A percentile compares a stretch with the other conserved stretches of the same genome.
phyloP scores from a whole-genome alignment of 345 rosid species.

The Ceriops zippeliana region DNA sequence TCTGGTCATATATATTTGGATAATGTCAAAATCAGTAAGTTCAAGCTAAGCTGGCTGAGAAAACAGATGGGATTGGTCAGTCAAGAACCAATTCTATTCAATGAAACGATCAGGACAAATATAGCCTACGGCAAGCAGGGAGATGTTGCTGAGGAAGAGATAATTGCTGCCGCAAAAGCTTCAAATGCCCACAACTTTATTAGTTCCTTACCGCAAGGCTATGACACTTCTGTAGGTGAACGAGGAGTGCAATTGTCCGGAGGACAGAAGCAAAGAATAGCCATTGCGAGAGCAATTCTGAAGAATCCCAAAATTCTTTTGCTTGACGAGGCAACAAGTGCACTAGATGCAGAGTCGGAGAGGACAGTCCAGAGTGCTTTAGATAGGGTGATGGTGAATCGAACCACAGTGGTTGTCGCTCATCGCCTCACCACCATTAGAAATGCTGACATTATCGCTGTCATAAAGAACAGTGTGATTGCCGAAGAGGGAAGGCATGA shows the following conservation, averaged over 20 bases:
- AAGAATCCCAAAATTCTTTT: conserved; percentile 63
- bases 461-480: conserved; percentile 58
- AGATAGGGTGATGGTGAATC: conserved; percentile 60
- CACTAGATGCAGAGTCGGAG: conserved; percentile 67
- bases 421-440: conserved; percentile 56
- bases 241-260: conserved; percentile 73
- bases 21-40: conserved; percentile 29
- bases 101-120: conserved; percentile 56
- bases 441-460: conserved; percentile 61
- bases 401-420: conserved; percentile 65
- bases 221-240: conserved; percentile 61
- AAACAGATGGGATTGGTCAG: conserved; percentile 68
- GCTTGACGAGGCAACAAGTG: conserved; percentile 76
- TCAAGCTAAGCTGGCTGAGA: conserved; percentile 62
- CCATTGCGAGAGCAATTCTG: conserved; percentile 58
- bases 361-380: conserved; percentile 60
- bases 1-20: conserved; percentile 50
- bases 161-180: conserved; percentile 49
- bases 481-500: conserved; percentile 66
- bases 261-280: conserved; percentile 64
- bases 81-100: conserved; percentile 74
- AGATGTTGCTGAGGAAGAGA: conserved; percentile 46
- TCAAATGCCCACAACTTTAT: conserved; percentile 67
- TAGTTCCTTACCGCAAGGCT: conserved; percentile 57
- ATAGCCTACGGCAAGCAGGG: conserved; percentile 60